Evolutionary conservation across 2,329 filamentous ascomycete species (phyloP), one percentile per base, ranked within the genome.

Genomic region (Plenodomus biglobosus): DNA sequence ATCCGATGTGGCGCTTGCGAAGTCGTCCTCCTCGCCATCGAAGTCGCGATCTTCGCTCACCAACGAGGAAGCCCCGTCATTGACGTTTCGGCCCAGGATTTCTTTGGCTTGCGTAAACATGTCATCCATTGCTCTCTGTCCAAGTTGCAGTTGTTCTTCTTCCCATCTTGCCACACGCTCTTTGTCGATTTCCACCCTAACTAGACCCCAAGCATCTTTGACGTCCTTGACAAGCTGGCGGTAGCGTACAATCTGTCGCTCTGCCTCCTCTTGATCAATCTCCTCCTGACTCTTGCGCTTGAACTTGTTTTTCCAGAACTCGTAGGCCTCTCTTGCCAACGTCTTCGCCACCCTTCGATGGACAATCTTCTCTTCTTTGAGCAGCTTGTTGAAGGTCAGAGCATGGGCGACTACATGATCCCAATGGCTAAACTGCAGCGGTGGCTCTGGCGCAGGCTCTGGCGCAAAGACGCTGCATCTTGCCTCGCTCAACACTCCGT

Each of bases 391-490:
- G 60, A 97, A 92, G 59, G 92, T 87, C 11, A 86, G 67, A 49
- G 88, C 86, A 52, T 95, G 92, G 39, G 86, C 85, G 38, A 88
- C 78, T 44, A 97, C 79, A 66, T 97, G 89, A 64, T 97, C 92
- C 65, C 84, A 82, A 59, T 95, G 91, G n/a, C 87, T 85, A 78
- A 90, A 97, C 63, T 94, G 90, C 43, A 82, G 80, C 0, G 84
- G 82, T 0, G 88, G 88, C 61, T 95, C 88, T 47, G 89, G 85
- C 50, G 81, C 80, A 11, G 84, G 78, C 54, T 94, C 88, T 0
- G 88, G 88, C 16, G 85, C 79, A 59, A 88, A 94, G 19, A 86
- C 75, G 2, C 85, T 86, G 66, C 88, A 92, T 50, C 80, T 79
- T 50, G 85, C 83, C 44, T 80, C 75, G 42, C 87, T 90, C 21